Evolutionary conservation across 2,329 filamentous ascomycete species (phyloP).

Genomic region (Polytolypa hystricis): DNA sequence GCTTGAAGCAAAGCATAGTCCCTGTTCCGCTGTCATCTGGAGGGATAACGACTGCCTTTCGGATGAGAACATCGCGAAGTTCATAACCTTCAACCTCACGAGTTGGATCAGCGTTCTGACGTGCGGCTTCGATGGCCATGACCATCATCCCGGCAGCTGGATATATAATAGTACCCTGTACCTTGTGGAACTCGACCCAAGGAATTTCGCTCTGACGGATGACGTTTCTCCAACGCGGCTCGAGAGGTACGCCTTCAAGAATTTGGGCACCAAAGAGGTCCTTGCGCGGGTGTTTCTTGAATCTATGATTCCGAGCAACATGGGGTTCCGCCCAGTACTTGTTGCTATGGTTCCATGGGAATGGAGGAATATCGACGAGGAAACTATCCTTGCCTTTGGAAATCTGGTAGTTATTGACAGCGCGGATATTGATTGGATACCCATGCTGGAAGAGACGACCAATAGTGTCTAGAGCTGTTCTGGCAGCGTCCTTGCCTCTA

Average conservation of each 20-base stretch:
- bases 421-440: neutral
- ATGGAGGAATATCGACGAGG: slow-evolving; percentile 1
- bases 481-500: neutral
- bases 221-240: neutral
- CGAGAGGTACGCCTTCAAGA: neutral
- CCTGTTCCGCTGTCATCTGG: slow-evolving; percentile 9
- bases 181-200: slow-evolving; percentile 1
- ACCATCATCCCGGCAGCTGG: slow-evolving; percentile 13
- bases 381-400: neutral
- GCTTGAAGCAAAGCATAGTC: slow-evolving; percentile 3
- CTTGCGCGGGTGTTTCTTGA: neutral
- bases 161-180: slow-evolving; percentile 10
- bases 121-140: slow-evolving; percentile 12
- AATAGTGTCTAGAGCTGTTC: neutral
- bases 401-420: neutral
- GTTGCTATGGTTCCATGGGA: slow-evolving; percentile 1
- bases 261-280: slow-evolving; percentile 7
- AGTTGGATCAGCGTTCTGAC: slow-evolving; percentile 6
- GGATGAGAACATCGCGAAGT: slow-evolving; percentile 16
- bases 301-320: neutral
- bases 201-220: neutral
- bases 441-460: neutral
- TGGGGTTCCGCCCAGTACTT: slow-evolving; percentile 1
- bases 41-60: slow-evolving; percentile 16
- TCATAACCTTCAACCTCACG: slow-evolving; percentile 7